Conservation (phyloP, 1,139 yeast species). For the Schwanniomyces etchellsii region DNA sequence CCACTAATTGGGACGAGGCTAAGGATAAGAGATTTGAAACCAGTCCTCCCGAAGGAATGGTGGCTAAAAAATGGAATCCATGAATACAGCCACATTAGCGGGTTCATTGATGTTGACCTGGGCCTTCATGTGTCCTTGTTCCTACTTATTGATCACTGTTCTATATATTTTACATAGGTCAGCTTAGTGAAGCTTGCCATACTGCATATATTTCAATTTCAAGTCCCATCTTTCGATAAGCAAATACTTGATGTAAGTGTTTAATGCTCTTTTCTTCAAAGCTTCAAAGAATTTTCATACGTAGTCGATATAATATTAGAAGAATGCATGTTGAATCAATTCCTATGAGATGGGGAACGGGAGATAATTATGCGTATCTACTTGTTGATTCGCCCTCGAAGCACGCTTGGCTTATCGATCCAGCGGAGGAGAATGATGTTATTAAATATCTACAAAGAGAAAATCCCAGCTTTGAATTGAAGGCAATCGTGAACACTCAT, state of each 20-base stretch:
- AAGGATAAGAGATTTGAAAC: conserved; percentile 60
- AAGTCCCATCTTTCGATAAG: neutral
- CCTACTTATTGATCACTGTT: too few species aligned
- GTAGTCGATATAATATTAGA: too few species aligned
- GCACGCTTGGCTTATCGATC: conserved; percentile 83
- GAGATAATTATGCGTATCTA: conserved; percentile 86
- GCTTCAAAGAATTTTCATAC: too few species aligned
- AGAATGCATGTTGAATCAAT: conserved; percentile 76
- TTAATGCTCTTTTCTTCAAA: too few species aligned
- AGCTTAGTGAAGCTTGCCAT: neutral
- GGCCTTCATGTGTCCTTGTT: too few species aligned
- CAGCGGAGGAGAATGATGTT: conserved; percentile 76
- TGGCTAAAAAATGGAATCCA: conserved; percentile 37
- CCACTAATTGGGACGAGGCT: conserved; percentile 95
- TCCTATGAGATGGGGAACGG: conserved; percentile 94
- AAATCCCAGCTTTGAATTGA: conserved; percentile 35
- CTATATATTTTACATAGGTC: too few species aligned
- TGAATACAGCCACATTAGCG: too few species aligned
- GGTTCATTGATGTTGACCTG: too few species aligned
- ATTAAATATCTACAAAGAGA: conserved; percentile 17
- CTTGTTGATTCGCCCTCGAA: conserved; percentile 62
- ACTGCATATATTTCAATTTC: conserved; percentile 1
- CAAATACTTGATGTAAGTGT: neutral
- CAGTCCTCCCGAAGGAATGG: conserved; percentile 73
- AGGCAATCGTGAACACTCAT: conserved; percentile 87